A percentile compares a stretch with the other conserved stretches of the same genome.
These are phyloP conservation scores for Fusarium redolens DNA, from an alignment of 2,329 filamentous ascomycete species.

Conservation along the genomic window DNA sequence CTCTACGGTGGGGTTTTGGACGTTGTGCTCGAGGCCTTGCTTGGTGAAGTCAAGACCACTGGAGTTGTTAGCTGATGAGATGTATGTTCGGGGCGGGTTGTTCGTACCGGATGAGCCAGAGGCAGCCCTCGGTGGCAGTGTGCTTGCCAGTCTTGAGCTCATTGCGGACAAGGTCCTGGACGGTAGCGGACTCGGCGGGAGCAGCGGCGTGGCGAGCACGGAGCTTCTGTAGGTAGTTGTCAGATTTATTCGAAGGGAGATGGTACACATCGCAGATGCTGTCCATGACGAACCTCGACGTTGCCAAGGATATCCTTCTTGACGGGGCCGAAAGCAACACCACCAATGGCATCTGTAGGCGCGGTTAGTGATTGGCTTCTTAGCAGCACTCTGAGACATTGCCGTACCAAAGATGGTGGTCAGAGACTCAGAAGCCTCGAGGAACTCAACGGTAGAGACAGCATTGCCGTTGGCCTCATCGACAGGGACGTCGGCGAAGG, in stretches of 20 bases:
- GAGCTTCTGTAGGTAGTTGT: slow-evolving; percentile 75
- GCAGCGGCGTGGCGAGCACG: slow-evolving; percentile 82
- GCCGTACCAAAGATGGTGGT: slow-evolving; percentile 83
- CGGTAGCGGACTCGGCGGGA: slow-evolving; percentile 80
- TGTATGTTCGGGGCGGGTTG: background rate
- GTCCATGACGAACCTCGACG: slow-evolving; percentile 74
- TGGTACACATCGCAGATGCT: background rate
- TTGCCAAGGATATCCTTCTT: slow-evolving; percentile 93
- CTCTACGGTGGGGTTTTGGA: slow-evolving; percentile 75
- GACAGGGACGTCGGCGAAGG: slow-evolving; percentile 85
- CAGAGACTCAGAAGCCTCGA: slow-evolving; percentile 89
- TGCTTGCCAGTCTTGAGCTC: slow-evolving; percentile 93
- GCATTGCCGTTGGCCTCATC: slow-evolving; percentile 79
- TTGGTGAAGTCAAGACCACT: slow-evolving; percentile 96
- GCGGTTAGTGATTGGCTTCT: slow-evolving; percentile 15
- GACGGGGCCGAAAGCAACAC: slow-evolving; percentile 86
- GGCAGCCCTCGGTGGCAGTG: slow-evolving; percentile 84
- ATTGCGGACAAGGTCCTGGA: slow-evolving; percentile 86
- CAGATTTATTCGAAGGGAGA: slow-evolving; percentile 18
- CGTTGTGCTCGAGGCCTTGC: slow-evolving; percentile 82
- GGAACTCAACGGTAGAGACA: slow-evolving; percentile 86
- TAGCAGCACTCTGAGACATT: background rate
- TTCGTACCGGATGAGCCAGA: slow-evolving; percentile 88
- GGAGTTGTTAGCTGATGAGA: background rate
- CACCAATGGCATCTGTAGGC: slow-evolving; percentile 69